Base-by-base conservation (phyloP, 1,284 basidiomycete species). In the Afroboletus lepidellus region DNA sequence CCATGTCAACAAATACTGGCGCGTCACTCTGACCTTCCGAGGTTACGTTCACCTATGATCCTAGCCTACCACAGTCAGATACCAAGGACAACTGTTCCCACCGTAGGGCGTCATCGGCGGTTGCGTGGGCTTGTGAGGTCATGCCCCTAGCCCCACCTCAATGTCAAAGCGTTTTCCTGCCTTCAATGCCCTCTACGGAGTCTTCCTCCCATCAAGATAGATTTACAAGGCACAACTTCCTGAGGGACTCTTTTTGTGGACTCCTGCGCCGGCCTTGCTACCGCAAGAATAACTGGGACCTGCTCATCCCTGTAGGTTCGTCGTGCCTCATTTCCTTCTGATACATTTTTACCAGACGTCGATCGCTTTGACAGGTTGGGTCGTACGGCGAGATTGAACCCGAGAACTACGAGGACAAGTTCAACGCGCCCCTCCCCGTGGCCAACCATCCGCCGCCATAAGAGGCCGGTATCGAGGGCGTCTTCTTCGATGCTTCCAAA, bases 231-330 rank as follows among this genome's bases (percentile, higher is more conserved):
- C 37, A 39, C 15, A 5, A 2, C 0, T 39, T 23, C 21, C 4
- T 5, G 5, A 43, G 3, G 41, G 29, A 15, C 3, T 12, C 7
- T 12, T 27, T 2, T 15, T 43, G 27, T 30, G 41, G 29, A 43
- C 20, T 43, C 29, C 27, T 15, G n/a, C 27, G 7, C 41, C 27
- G 3, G 18, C 11, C 25, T 41, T 13, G n/a, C n/a, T 41, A 29
- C 41, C 41, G n/a, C n/a, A n/a, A n/a, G n/a, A n/a, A n/a, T n/a
- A 66, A 68, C 51, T 69, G 60, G 67, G 64, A 70, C 3, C 67
- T 63, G 1, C 62, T 62, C 38, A 55, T 68, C 24, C 54, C 55
- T 0, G 27, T 65, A 4, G 34, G 57, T 23, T 8, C 32, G 38
- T 37, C n/a, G n/a, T n/a, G n/a, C 27, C 12, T 2, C 5, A 2